phyloP scores from a whole-genome alignment of 164 flowering plant species.

The Vitis riparia region DNA sequence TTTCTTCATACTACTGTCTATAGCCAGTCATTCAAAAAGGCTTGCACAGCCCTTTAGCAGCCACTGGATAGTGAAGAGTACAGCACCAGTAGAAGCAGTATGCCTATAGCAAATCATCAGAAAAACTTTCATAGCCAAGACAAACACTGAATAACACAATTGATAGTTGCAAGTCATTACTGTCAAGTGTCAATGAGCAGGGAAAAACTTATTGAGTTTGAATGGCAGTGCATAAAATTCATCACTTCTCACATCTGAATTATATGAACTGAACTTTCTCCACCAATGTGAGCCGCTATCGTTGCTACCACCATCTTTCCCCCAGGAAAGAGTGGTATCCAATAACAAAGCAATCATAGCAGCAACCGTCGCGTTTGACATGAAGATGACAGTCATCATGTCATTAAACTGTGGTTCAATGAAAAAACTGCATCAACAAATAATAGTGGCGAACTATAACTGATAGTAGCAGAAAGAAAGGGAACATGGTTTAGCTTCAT shows the following conservation, averaged over 20 bases:
- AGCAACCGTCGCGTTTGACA: slow-evolving; percentile 43
- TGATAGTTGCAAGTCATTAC: not conserved
- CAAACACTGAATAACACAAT: too few relatives aligned
- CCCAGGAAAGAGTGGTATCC: slow-evolving; percentile 34
- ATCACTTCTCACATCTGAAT: slow-evolving; percentile 43
- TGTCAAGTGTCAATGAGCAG: slow-evolving; percentile 26
- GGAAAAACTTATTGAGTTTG: slow-evolving; percentile 47
- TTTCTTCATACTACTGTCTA: too few relatives aligned
- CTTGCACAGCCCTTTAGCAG: too few relatives aligned
- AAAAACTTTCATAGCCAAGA: too few relatives aligned
- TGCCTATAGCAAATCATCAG: too few relatives aligned
- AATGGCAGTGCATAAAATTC: slow-evolving; percentile 58
- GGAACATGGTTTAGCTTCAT: not conserved
- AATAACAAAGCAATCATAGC: slow-evolving; percentile 36
- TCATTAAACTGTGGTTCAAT: slow-evolving; percentile 43
- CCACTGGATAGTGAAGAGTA: too few relatives aligned
- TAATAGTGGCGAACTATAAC: not conserved
- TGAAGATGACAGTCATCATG: slow-evolving; percentile 32
- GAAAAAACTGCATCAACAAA: not conserved
- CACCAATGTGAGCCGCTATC: slow-evolving; percentile 54
- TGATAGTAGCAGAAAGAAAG: too few relatives aligned
- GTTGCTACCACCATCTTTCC: slow-evolving; percentile 22
- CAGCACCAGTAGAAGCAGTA: too few relatives aligned
- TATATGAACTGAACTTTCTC: slow-evolving; percentile 47
- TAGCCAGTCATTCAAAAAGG: too few relatives aligned